A percentile compares a stretch with the other conserved stretches of the same genome.
Conservation (phyloP, 176 grass and related monocot species). For the Carex scoparia region DNA sequence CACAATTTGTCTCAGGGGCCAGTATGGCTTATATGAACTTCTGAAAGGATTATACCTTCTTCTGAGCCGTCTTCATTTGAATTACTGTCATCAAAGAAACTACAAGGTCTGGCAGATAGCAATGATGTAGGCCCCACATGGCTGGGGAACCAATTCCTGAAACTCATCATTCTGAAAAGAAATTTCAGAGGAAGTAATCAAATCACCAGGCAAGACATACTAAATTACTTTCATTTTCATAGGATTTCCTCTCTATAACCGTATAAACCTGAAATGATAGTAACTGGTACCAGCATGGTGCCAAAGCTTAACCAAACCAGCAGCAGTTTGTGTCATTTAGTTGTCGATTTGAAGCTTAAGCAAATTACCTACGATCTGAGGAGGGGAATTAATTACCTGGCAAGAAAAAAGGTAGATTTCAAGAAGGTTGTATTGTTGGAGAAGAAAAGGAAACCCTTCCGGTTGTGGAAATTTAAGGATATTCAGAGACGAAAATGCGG, state of each 20-base stretch:
- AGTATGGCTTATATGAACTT: neutral
- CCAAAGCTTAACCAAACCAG: neutral
- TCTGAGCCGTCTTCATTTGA: constrained; percentile 11
- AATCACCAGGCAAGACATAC: neutral
- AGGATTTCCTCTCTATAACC: neutral
- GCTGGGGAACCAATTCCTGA: constrained; percentile 26
- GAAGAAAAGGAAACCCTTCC: neutral
- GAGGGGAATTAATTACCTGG: neutral
- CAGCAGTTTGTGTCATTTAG: neutral
- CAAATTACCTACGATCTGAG: neutral
- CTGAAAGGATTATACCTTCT: constrained; percentile 11
- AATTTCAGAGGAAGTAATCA: neutral
- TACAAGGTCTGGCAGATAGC: constrained; percentile 25
- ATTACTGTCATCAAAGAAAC: constrained; percentile 26
- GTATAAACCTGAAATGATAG: neutral
- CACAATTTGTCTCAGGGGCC: neutral
- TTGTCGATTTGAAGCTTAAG: neutral
- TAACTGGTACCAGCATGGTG: neutral
- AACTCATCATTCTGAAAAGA: constrained; percentile 27
- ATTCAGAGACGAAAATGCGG: neutral
- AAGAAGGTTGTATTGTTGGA: neutral
- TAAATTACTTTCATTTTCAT: neutral
- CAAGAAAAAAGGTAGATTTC: neutral
- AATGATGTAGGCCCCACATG: constrained; percentile 14
- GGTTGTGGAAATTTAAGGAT: neutral